phyloP scores from a whole-genome alignment of 2,329 filamentous ascomycete species.

The Macrophomina phaseolina region DNA sequence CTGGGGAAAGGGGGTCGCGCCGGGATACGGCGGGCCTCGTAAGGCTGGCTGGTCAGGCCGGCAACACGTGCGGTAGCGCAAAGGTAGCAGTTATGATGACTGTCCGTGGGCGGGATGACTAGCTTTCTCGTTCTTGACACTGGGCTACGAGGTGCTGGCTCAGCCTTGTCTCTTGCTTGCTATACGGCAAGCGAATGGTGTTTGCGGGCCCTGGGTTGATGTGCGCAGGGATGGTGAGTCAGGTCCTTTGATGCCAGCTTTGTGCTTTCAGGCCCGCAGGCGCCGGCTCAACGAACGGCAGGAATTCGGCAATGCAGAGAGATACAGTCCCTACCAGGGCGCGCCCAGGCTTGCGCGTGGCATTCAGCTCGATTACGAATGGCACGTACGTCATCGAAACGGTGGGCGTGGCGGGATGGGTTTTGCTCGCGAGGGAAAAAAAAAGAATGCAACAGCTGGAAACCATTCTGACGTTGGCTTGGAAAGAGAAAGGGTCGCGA shows the following conservation, averaged over 20 bases:
- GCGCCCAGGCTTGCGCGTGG: neutral
- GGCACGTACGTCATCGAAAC: neutral
- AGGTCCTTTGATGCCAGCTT: constrained; percentile 3
- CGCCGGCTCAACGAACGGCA: neutral
- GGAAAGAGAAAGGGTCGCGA: no score
- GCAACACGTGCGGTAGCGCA: neutral
- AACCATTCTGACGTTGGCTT: neutral
- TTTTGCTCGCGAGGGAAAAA: neutral
- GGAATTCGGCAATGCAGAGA: neutral
- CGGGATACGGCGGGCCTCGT: neutral
- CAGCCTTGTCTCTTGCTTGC: neutral
- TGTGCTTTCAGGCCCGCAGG: constrained; percentile 1
- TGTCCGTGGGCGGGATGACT: neutral
- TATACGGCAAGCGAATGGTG: neutral
- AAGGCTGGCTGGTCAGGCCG: neutral
- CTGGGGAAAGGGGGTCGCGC: neutral
- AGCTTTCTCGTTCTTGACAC: neutral
- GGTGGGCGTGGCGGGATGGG: neutral
- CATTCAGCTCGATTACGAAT: neutral
- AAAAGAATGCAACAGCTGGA: neutral
- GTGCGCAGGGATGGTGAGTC: constrained; percentile 17
- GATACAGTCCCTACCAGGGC: neutral
- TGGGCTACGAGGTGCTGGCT: neutral
- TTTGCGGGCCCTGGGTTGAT: neutral
- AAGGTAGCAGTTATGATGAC: neutral